Evolutionary conservation across 305 asterid genomes (phyloP).

Genomic region (Fraxinus paxiana): DNA sequence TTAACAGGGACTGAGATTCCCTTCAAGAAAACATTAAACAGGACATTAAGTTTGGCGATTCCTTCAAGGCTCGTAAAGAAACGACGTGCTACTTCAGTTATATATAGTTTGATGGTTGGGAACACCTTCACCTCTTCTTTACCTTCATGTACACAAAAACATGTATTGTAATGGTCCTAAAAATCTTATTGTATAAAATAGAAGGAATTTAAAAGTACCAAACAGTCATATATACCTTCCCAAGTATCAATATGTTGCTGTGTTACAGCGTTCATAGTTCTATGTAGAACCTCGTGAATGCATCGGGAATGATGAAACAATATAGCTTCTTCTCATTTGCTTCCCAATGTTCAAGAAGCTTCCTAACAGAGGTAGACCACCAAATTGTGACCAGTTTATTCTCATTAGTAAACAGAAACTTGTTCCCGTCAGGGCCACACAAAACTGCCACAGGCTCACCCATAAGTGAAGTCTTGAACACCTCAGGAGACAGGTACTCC

Average conservation of each 20-base stretch:
- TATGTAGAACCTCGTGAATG: slow-evolving; percentile 25
- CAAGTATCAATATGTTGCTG: slow-evolving; percentile 31
- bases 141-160: slow-evolving; percentile 3
- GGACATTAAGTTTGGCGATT: slow-evolving; percentile 15
- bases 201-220: neutral
- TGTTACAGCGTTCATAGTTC: slow-evolving; percentile 18
- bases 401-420: slow-evolving; percentile 31
- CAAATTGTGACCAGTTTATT: slow-evolving; percentile 26
- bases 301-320: slow-evolving; percentile 29
- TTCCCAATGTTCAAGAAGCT: slow-evolving; percentile 25
- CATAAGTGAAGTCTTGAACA: slow-evolving; percentile 26
- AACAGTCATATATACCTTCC: slow-evolving; percentile 24
- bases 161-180: neutral
- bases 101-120: slow-evolving; percentile 24
- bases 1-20: slow-evolving; percentile 29
- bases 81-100: slow-evolving; percentile 29
- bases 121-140: slow-evolving; percentile 21
- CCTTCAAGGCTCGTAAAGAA: slow-evolving; percentile 34
- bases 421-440: slow-evolving; percentile 22
- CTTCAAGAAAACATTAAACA: slow-evolving; percentile 30
- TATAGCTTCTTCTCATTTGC: slow-evolving; percentile 29
- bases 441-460: slow-evolving; percentile 23
- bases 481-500: slow-evolving; percentile 13
- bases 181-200: neutral
- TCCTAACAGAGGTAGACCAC: slow-evolving; percentile 34